phyloP scores from a whole-genome alignment of 805 yeast genomes.

The Tetrapisispora taiwanensis region DNA sequence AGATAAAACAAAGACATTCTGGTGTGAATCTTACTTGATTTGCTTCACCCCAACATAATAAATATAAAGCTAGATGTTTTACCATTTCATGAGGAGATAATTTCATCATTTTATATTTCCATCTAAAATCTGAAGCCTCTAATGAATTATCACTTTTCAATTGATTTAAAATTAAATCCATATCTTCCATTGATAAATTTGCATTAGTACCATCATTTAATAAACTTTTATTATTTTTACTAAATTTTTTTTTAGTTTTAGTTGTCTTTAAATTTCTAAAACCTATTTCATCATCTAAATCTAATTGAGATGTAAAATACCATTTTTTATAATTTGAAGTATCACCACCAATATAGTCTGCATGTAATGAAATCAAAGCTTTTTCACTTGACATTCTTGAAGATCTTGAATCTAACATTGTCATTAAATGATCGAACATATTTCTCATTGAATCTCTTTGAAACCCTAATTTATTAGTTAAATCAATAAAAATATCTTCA shows the following conservation, averaged over 20 bases:
- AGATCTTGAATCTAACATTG: slow-evolving; percentile 69
- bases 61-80: slow-evolving; percentile 57
- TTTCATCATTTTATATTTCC: slow-evolving; percentile 56
- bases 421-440: slow-evolving; percentile 81
- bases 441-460: slow-evolving; percentile 90
- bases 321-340: slow-evolving; percentile 80
- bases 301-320: slow-evolving; percentile 81
- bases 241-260: slow-evolving; percentile 67
- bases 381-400: slow-evolving; percentile 84
- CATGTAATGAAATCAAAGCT: slow-evolving; percentile 69
- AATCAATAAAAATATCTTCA: slow-evolving; percentile 76
- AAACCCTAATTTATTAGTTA: slow-evolving; percentile 75
- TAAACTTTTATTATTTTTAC: slow-evolving; percentile 53
- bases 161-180: slow-evolving; percentile 48
- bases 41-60: slow-evolving; percentile 85
- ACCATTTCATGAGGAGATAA: slow-evolving; percentile 48
- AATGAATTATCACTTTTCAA: slow-evolving; percentile 76
- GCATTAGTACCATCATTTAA: slow-evolving; percentile 43
- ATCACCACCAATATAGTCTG: slow-evolving; percentile 84
- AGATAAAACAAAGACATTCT: slow-evolving; percentile 76
- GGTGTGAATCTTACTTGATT: slow-evolving; percentile 81
- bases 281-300: slow-evolving; percentile 59
- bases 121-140: slow-evolving; percentile 77
- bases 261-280: slow-evolving; percentile 52
- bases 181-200: slow-evolving; percentile 49